These are phyloP conservation scores for Vitellaria paradoxa DNA, from an alignment of 179 eudicot species.

Conservation along the genomic window DNA sequence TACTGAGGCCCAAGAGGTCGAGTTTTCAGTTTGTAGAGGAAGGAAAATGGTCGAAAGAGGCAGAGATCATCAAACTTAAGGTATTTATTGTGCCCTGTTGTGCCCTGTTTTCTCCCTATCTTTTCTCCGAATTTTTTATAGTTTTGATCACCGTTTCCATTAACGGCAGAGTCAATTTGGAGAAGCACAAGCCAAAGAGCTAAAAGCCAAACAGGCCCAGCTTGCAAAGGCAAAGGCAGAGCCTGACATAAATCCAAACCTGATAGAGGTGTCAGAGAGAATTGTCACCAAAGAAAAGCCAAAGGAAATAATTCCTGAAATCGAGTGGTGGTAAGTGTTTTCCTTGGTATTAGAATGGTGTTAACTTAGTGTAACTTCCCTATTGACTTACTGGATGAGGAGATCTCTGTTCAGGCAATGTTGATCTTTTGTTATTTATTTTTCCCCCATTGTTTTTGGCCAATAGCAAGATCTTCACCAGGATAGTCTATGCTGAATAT, in stretches of 20 bases:
- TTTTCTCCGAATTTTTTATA: neutral
- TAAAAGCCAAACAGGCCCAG: slow-evolving; percentile 88
- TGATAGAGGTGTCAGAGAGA: slow-evolving; percentile 92
- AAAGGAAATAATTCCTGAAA: slow-evolving; percentile 75
- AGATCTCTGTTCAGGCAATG: neutral
- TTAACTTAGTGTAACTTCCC: neutral
- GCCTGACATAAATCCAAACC: slow-evolving; percentile 94
- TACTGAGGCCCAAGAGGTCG: slow-evolving; percentile 85
- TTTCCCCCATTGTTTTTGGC: neutral
- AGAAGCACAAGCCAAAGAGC: slow-evolving; percentile 93
- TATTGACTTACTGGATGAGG: neutral
- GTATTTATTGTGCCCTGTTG: slow-evolving; percentile 27
- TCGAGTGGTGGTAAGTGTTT: slow-evolving; percentile 93
- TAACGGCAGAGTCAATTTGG: slow-evolving; percentile 85
- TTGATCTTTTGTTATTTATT: neutral
- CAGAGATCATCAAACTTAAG: slow-evolving; percentile 83
- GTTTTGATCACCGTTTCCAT: slow-evolving; percentile 2
- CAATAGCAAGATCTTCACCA: neutral
- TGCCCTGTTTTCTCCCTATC: neutral
- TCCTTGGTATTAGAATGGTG: neutral
- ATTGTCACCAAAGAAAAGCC: slow-evolving; percentile 73
- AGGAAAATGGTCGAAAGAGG: slow-evolving; percentile 97
- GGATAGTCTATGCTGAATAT: neutral
- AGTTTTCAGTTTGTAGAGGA: slow-evolving; percentile 94
- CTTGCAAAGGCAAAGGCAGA: slow-evolving; percentile 95